A percentile compares a stretch with the other conserved stretches of the same genome.
phyloP scores from a whole-genome alignment of 768 basidiomycete species.

The Myochromella boudieri region DNA sequence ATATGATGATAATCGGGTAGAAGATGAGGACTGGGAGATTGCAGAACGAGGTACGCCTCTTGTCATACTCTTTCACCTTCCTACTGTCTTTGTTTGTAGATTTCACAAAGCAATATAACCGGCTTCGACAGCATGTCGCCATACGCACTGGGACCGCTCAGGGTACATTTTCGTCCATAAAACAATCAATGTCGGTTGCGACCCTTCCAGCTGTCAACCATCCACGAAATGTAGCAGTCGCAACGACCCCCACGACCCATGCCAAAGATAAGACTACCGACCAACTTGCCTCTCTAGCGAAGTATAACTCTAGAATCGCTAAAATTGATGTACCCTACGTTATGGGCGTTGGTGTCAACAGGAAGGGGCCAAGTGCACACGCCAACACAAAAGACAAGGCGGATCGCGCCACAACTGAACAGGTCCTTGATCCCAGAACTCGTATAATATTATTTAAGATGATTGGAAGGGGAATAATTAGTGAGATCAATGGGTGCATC shows the following conservation, averaged over 20 bases:
- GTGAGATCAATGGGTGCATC: constrained; percentile 93
- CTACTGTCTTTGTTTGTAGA: constrained; percentile 48
- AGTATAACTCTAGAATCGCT: constrained; percentile 72
- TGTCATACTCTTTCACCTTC: constrained; percentile 1
- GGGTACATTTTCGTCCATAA: constrained; percentile 52
- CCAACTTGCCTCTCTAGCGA: constrained; percentile 73
- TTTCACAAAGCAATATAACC: constrained; percentile 98
- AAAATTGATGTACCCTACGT: constrained; percentile 75
- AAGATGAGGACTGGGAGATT: constrained; percentile 89
- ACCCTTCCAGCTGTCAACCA: constrained; percentile 73
- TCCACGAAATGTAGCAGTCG: constrained; percentile 38
- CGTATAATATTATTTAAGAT: constrained; percentile 93
- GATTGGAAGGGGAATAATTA: constrained; percentile 86
- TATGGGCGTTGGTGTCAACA: constrained; percentile 75
- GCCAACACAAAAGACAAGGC: constrained; percentile 94
- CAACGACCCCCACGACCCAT: constrained; percentile 23
- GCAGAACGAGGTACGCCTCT: constrained; percentile 67
- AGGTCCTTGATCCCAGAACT: constrained; percentile 96
- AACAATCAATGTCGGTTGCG: constrained; percentile 51
- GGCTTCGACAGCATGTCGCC: constrained; percentile 87
- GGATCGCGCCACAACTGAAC: constrained; percentile 95
- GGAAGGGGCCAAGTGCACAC: constrained; percentile 87
- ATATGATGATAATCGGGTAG: constrained; percentile 62
- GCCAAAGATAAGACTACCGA: constrained; percentile 62
- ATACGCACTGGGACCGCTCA: constrained; percentile 73